Conservation (phyloP, 2,329 filamentous ascomycete genomes). For the Aspergillus sp. region DNA sequence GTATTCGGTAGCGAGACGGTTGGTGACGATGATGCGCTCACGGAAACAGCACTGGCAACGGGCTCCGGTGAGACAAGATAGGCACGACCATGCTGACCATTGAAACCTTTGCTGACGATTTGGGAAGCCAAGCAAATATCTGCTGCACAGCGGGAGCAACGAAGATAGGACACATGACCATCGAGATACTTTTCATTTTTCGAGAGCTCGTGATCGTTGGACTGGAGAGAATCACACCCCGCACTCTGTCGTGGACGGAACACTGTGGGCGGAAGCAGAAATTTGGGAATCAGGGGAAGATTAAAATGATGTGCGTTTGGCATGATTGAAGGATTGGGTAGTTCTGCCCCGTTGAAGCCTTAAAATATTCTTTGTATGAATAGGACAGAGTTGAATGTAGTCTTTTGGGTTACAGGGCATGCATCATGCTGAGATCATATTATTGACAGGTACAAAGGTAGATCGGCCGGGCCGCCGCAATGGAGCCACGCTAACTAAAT, state of each 20-base stretch:
- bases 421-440: neutral
- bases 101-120: constrained; percentile 60
- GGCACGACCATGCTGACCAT: constrained; percentile 57
- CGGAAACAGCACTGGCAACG: constrained; percentile 22
- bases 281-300: constrained; percentile 43
- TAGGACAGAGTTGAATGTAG: neutral
- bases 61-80: constrained; percentile 52
- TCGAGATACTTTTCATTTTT: constrained; percentile 32
- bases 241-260: constrained; percentile 34
- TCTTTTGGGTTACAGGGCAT: no score
- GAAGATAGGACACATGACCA: constrained; percentile 49
- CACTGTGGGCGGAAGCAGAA: constrained; percentile 43
- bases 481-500: no score
- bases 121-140: constrained; percentile 54
- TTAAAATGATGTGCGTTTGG: constrained; percentile 9
- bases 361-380: neutral
- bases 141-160: constrained; percentile 53
- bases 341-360: neutral
- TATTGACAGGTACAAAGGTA: no score
- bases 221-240: constrained; percentile 5
- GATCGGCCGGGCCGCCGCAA: no score
- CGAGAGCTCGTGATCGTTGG: constrained; percentile 1
- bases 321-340: constrained; percentile 7
- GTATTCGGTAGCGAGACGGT: constrained; percentile 51
- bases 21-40: constrained; percentile 21